Conservation (phyloP, 176 grass and related monocot species). For the Carex cristatella region DNA sequence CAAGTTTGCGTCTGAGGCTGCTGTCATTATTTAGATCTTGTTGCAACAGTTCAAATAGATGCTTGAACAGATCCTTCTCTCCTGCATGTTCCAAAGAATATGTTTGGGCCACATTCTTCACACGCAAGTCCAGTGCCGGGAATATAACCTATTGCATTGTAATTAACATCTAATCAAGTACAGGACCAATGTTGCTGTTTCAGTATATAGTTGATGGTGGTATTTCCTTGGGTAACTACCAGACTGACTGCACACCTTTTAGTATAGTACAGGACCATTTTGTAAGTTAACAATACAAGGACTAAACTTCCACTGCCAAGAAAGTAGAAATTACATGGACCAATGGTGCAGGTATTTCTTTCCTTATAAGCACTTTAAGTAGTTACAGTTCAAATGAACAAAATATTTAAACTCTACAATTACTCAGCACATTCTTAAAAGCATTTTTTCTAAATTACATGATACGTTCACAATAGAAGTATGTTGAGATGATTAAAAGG, state of each 20-base stretch:
- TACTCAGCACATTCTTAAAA: background rate
- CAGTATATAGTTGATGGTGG: background rate
- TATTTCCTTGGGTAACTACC: background rate
- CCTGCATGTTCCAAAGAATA: conserved; percentile 86
- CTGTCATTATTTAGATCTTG: conserved; percentile 41
- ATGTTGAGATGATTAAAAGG: background rate
- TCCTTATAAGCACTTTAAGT: background rate
- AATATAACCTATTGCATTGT: conserved; percentile 60
- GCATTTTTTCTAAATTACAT: background rate
- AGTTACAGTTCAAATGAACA: background rate
- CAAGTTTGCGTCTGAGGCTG: conserved; percentile 53
- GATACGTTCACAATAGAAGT: background rate
- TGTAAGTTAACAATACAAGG: background rate
- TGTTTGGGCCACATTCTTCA: conserved; percentile 83
- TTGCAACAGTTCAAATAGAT: conserved; percentile 48
- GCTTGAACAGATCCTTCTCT: conserved; percentile 58
- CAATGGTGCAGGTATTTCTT: background rate
- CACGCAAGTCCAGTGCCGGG: conserved; percentile 80
- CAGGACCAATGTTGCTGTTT: background rate
- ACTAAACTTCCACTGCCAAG: background rate
- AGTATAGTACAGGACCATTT: background rate
- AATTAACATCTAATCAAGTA: background rate
- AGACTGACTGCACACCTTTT: background rate
- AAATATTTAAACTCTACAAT: background rate
- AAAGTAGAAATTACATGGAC: background rate